These are phyloP conservation scores for Radiomyces spectabilis DNA, from an alignment of 192 early-diverging fungal genomes.

Conservation along the genomic window DNA sequence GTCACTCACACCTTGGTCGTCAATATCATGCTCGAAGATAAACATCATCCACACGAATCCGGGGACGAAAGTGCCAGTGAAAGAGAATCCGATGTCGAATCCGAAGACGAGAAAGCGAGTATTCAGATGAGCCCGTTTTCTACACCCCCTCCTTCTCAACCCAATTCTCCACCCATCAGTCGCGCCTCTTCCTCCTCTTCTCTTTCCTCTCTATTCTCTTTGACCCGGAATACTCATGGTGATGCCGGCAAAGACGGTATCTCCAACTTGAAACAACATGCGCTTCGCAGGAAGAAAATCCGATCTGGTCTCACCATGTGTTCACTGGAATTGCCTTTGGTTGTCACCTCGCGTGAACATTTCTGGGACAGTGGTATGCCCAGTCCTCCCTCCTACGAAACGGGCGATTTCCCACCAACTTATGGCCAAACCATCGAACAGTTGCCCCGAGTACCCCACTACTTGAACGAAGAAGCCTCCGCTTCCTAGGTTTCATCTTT, in stretches of 20 bases:
- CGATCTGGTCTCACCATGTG: background rate
- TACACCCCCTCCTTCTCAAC: constrained; percentile 3
- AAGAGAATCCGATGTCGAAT: constrained; percentile 4
- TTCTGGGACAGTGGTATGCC: constrained; percentile 10
- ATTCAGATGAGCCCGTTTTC: no score
- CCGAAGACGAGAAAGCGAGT: background rate
- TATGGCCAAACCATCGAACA: constrained; percentile 3
- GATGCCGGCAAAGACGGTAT: background rate
- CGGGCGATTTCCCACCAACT: constrained; percentile 10
- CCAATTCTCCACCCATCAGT: constrained; percentile 15
- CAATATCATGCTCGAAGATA: constrained; percentile 17
- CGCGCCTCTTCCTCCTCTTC: constrained; percentile 19
- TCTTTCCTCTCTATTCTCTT: constrained; percentile 8
- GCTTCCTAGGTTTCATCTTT: no score
- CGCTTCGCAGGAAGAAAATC: background rate
- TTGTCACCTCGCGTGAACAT: constrained; percentile 21
- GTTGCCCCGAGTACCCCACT: no score
- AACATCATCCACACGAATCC: background rate
- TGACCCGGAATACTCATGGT: background rate
- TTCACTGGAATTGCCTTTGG: constrained; percentile 17
- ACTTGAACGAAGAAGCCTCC: no score
- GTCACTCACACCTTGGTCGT: constrained; percentile 21
- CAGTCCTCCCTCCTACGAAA: constrained; percentile 16
- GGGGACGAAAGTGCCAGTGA: background rate
- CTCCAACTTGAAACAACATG: background rate